Conservation (phyloP, 2,329 filamentous ascomycete genomes). For the Aspergillus bombycis region DNA sequence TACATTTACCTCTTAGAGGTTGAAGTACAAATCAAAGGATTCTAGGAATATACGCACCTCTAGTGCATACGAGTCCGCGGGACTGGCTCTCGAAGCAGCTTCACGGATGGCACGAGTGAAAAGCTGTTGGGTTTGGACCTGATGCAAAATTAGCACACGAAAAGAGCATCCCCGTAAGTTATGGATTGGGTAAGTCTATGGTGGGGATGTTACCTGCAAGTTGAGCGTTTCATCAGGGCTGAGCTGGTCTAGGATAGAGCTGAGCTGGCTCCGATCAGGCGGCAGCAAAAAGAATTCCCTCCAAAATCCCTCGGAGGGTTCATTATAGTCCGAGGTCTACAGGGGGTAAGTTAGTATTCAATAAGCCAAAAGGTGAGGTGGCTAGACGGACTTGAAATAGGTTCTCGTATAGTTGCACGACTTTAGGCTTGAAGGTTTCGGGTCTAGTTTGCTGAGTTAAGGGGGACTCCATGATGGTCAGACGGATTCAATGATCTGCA, state of each 20-base stretch:
- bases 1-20: conserved; percentile 50
- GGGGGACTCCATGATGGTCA: conserved; percentile 77
- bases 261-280: conserved; percentile 72
- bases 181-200: background rate
- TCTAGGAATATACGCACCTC: conserved; percentile 62
- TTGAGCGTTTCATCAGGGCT: conserved; percentile 75
- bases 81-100: conserved; percentile 63
- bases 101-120: conserved; percentile 73
- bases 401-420: conserved; percentile 83
- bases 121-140: conserved; percentile 73
- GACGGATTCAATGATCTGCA: conserved; percentile 23
- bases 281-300: conserved; percentile 89
- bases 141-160: conserved; percentile 23
- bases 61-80: conserved; percentile 75
- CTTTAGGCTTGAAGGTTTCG: conserved; percentile 90
- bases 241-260: conserved; percentile 69
- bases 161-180: background rate
- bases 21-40: conserved; percentile 34
- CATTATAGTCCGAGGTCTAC: conserved; percentile 66
- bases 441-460: conserved; percentile 90
- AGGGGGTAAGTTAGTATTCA: conserved; percentile 16
- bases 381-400: conserved; percentile 65
- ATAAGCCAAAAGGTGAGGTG: background rate
- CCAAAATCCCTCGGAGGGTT: conserved; percentile 91
- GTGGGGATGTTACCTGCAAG: conserved; percentile 61